A percentile compares a stretch with the other conserved stretches of the same genome.
Conservation (phyloP, 331 rosid genomes). For the Malus hybrid region DNA sequence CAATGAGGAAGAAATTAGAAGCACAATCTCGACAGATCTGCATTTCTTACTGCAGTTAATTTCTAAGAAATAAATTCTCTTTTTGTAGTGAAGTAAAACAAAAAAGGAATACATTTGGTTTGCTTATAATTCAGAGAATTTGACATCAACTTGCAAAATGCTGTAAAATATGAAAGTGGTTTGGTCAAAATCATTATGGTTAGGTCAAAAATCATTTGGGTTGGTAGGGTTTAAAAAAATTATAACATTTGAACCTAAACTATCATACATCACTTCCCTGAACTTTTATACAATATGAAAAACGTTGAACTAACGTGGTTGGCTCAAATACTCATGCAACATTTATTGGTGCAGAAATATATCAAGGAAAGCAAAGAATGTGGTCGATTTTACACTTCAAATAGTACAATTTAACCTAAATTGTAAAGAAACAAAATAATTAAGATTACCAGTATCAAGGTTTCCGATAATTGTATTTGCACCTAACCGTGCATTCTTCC, state of each 20-base stretch:
- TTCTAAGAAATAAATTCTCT: background rate
- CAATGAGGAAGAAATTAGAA: background rate
- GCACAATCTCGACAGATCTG: background rate
- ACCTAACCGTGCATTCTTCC: conserved; percentile 32
- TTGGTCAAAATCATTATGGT: background rate
- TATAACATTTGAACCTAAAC: background rate
- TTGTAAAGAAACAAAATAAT: background rate
- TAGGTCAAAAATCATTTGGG: background rate
- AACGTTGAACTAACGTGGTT: background rate
- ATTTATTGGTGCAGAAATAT: background rate
- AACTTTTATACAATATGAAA: background rate
- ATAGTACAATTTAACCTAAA: background rate
- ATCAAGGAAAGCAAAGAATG: background rate
- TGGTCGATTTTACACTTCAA: background rate
- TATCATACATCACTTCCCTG: background rate
- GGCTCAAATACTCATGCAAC: background rate
- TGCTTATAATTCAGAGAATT: too few species aligned
- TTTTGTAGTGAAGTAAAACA: background rate
- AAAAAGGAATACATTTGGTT: background rate
- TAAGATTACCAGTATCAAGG: conserved; percentile 33
- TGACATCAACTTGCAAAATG: background rate
- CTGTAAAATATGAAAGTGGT: background rate
- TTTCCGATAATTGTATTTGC: conserved; percentile 38
- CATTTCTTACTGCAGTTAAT: background rate
- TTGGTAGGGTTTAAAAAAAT: background rate